phyloP scores from a whole-genome alignment of 495 filamentous ascomycete species.

The Neurospora sp. region DNA sequence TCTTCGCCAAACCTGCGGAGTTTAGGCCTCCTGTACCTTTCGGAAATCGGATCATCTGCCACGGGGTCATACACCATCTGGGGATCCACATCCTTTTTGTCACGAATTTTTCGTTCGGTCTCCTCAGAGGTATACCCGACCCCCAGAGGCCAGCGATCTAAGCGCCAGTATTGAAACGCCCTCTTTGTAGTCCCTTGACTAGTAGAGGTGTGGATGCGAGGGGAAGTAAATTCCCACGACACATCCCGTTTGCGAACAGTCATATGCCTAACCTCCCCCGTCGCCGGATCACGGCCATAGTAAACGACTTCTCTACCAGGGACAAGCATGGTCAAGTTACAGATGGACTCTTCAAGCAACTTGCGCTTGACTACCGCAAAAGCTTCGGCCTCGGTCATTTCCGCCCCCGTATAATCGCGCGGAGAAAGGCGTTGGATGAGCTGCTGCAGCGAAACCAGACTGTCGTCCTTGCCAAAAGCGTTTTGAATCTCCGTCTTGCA shows the following conservation, averaged over 20 bases:
- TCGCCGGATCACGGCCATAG: background rate
- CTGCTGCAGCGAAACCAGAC: background rate
- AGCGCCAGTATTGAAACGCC: conserved; percentile 8
- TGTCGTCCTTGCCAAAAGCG: background rate
- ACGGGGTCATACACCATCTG: conserved; percentile 7
- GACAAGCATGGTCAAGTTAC: conserved; percentile 18
- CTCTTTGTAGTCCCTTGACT: background rate
- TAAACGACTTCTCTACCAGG: conserved; percentile 6
- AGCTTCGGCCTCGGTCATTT: background rate
- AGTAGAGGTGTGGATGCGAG: background rate
- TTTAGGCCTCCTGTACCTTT: conserved; percentile 11
- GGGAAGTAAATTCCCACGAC: background rate
- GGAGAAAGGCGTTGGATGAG: conserved; percentile 1
- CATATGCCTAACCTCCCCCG: background rate
- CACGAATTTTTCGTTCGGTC: background rate
- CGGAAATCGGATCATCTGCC: conserved; percentile 6
- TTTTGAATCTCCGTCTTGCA: background rate
- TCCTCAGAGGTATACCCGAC: conserved; percentile 1
- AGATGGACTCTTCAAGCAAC: conserved; percentile 16
- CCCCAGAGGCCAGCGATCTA: conserved; percentile 19
- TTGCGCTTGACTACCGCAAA: conserved; percentile 7
- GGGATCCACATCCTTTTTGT: conserved; percentile 5
- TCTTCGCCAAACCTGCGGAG: conserved; percentile 11
- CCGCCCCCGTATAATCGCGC: background rate
- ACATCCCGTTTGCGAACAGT: conserved; percentile 19